phyloP scores from a whole-genome alignment of 345 rosid genomes.

The Salix caprea region DNA sequence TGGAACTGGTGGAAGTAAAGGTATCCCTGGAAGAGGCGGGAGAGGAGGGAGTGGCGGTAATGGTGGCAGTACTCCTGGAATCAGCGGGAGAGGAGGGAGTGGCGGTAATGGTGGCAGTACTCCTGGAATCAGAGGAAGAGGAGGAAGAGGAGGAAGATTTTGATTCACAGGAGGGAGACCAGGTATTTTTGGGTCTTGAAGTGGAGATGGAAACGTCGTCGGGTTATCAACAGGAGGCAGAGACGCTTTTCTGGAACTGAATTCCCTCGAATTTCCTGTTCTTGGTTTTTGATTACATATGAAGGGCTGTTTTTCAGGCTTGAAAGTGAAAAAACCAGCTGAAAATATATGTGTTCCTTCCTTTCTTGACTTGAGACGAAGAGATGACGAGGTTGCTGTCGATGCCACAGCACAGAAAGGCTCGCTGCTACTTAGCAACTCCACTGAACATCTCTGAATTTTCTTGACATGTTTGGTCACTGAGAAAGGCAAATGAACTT shows the following conservation, averaged over 20 bases:
- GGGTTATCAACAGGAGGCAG: constrained; percentile 6
- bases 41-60: constrained; percentile 49
- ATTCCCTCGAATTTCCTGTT: not conserved
- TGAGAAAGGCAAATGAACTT: constrained; percentile 56
- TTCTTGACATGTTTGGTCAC: constrained; percentile 58
- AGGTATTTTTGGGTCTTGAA: constrained; percentile 32
- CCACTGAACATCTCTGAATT: constrained; percentile 69
- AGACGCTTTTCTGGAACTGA: constrained; percentile 13
- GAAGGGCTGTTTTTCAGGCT: constrained; percentile 56
- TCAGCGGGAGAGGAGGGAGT: too few relatives aligned
- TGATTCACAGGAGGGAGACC: constrained; percentile 19
- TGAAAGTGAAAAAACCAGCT: constrained; percentile 89
- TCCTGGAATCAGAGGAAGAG: constrained; percentile 13
- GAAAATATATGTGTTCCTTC: constrained; percentile 61
- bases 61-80: constrained; percentile 27
- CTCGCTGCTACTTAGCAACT: constrained; percentile 61
- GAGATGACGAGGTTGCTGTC: constrained; percentile 53
- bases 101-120: too few relatives aligned
- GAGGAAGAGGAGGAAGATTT: constrained; percentile 40
- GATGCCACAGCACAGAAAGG: constrained; percentile 74
- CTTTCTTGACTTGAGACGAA: constrained; percentile 49
- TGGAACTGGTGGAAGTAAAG: constrained; percentile 43
- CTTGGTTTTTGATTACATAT: constrained; percentile 61
- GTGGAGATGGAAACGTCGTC: constrained; percentile 38
- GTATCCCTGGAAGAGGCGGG: constrained; percentile 41